Evolutionary conservation across 2,329 filamentous ascomycete genomes (phyloP), one percentile per base, ranked within the genome.

Genomic region (Metarhizium robertsii): DNA sequence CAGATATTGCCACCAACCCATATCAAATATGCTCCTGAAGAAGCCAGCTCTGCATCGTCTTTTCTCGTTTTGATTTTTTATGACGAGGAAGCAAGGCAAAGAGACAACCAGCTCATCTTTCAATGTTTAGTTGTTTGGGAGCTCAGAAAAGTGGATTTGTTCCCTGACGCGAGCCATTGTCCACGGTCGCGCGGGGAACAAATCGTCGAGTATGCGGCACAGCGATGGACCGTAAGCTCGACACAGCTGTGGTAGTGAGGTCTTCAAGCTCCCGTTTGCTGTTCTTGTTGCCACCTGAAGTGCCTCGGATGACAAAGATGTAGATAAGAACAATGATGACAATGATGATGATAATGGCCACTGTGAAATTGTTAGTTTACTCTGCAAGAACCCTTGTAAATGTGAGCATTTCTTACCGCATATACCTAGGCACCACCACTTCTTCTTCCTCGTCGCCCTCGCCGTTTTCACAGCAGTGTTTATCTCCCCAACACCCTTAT

Each of bases 371-470:
- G 36, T 53, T 38, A 36, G 20, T 25, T 47, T 8, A 30, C 20
- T 42, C 16, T 34, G 11, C 29, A 3, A 13, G 34, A 50, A 6
- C 20, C 14, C 3, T 13, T 29, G 34, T 14, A 20, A 46, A 16
- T 14, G 11, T 45, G 11, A 16, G 6, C 29, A 13, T 36, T 20
- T 66, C 80, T 63, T 75, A 83, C 80, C 74, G 63, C 79, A 75
- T 66, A 96, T 90, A 65, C 86, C 85, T 62, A 96, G 74, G 78
- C 91, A 96, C 69, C 88, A 92, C 92, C 91, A 96, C 87, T 96
- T 96, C 90, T 95, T 95, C 76, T 85, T 89, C 63, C 89, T 81
- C 52, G 87, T 89, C 63, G 84, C 82, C 69, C 87, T 80, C 8
- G 92, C 92, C 62, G 89, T 95, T 58, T 80, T 79, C 59, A 96